These are phyloP conservation scores for Diophrys sp. DNA, from an alignment of 73 alveolate species.

Conservation along the genomic window DNA sequence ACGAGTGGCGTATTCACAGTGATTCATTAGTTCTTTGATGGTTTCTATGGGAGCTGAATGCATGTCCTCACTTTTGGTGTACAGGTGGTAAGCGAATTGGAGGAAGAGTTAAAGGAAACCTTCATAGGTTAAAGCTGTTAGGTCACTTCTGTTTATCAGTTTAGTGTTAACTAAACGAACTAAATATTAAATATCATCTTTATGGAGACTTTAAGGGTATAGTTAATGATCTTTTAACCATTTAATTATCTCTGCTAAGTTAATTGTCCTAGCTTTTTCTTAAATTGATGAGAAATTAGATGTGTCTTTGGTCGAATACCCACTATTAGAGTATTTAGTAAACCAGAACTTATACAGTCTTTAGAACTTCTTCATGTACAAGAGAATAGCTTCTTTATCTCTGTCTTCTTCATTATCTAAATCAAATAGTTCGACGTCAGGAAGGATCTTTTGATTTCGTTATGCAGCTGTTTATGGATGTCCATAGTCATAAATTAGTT, in stretches of 20 bases:
- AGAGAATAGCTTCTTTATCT: slow-evolving; percentile 59
- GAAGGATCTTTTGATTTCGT: slow-evolving; percentile 8
- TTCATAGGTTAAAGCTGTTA: slow-evolving; percentile 19
- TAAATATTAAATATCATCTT: slow-evolving; percentile 28
- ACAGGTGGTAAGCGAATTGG: slow-evolving; percentile 33
- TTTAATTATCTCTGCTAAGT: slow-evolving; percentile 65
- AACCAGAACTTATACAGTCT: slow-evolving; percentile 62
- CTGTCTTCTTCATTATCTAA: slow-evolving; percentile 73
- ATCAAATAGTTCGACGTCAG: slow-evolving; percentile 46
- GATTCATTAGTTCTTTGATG: slow-evolving; percentile 17
- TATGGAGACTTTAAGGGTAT: not conserved
- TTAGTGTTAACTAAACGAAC: slow-evolving; percentile 42
- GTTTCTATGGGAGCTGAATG: slow-evolving; percentile 31
- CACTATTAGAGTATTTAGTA: slow-evolving; percentile 69
- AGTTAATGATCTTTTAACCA: slow-evolving; percentile 60
- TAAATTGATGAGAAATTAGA: slow-evolving; percentile 54
- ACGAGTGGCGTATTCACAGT: slow-evolving; percentile 61
- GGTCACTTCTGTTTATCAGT: slow-evolving; percentile 16
- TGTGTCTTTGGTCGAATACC: slow-evolving; percentile 52
- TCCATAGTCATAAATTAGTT: slow-evolving; percentile 1
- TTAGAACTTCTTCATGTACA: slow-evolving; percentile 58
- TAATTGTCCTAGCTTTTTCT: slow-evolving; percentile 58
- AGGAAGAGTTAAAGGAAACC: slow-evolving; percentile 27
- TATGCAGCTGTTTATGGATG: slow-evolving; percentile 11
- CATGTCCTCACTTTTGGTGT: slow-evolving; percentile 29